Evolutionary conservation across 305 asterid species (phyloP).

Genomic region (Striga hermonthica): DNA sequence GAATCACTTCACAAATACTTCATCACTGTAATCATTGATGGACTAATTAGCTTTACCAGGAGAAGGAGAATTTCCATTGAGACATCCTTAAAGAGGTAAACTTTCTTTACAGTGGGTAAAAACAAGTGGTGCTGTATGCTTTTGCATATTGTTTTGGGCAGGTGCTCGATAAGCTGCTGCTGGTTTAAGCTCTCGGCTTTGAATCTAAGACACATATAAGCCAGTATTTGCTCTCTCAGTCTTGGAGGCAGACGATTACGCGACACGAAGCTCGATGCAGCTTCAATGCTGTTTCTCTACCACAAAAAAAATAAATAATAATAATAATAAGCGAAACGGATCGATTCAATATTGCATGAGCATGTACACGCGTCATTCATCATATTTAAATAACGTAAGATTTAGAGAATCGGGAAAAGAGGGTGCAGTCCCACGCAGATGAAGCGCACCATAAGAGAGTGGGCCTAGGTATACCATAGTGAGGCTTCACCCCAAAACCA

Average conservation of each 20-base stretch:
- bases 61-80: conserved; percentile 59
- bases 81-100: conserved; percentile 75
- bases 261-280: conserved; percentile 79
- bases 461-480: too few relatives aligned
- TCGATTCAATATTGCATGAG: too few relatives aligned
- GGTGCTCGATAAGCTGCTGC: conserved; percentile 75
- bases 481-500: too few relatives aligned
- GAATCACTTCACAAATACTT: neutral
- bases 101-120: conserved; percentile 70
- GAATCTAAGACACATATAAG: conserved; percentile 78
- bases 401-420: too few relatives aligned
- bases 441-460: too few relatives aligned
- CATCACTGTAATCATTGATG: neutral
- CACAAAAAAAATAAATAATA: neutral
- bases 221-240: conserved; percentile 76
- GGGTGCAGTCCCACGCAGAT: too few relatives aligned
- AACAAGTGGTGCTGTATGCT: conserved; percentile 72
- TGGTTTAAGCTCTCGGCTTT: conserved; percentile 90
- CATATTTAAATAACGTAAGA: too few relatives aligned
- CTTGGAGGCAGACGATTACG: conserved; percentile 71
- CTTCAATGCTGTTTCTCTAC: conserved; percentile 80
- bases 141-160: conserved; percentile 70
- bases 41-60: conserved; percentile 39
- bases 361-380: too few relatives aligned
- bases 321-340: neutral